Percentiles rank a stretch among this genome's conserved stretches.
phyloP scores from a whole-genome alignment of 352 stramenopile genomes.

The Globisporangium cystogenes region DNA sequence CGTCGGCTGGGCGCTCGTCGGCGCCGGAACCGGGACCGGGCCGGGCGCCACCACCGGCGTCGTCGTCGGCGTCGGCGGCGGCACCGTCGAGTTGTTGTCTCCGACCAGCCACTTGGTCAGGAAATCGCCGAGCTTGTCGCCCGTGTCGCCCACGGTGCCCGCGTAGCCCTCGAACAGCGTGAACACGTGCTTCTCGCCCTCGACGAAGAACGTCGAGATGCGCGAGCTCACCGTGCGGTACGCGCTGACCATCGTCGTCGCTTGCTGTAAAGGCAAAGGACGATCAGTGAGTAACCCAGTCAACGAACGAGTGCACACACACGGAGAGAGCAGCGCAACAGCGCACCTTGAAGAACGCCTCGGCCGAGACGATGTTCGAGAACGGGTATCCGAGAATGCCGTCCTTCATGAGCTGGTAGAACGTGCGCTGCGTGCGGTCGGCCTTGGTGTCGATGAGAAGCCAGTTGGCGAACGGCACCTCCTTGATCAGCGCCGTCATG shows the following conservation, averaged over 20 bases:
- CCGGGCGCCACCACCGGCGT: neutral
- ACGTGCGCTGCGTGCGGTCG: conserved; percentile 51
- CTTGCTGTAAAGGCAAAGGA: conserved; percentile 11
- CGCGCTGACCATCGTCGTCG: conserved; percentile 26
- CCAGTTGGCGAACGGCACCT: conserved; percentile 36
- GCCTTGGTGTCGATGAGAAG: conserved; percentile 57
- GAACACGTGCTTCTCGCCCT: conserved; percentile 43
- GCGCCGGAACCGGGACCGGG: too few relatives aligned
- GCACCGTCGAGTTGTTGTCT: conserved; percentile 2
- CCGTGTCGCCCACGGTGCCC: conserved; percentile 19
- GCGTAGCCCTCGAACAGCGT: conserved; percentile 23
- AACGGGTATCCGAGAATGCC: conserved; percentile 54
- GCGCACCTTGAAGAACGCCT: conserved; percentile 22
- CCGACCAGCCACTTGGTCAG: conserved; percentile 11
- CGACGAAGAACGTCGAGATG: conserved; percentile 41
- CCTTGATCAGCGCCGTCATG: conserved; percentile 30
- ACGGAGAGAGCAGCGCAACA: too few relatives aligned
- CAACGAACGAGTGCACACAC: neutral
- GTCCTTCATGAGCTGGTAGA: conserved; percentile 51
- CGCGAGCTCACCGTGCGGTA: conserved; percentile 30
- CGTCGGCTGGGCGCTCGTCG: neutral
- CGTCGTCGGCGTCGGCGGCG: neutral
- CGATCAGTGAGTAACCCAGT: neutral
- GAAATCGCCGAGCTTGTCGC: conserved; percentile 12
- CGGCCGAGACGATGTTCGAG: conserved; percentile 34